These are phyloP conservation scores for Ordospora colligata DNA, from an alignment of 371 early-diverging fungal species.

Conservation along the genomic window DNA sequence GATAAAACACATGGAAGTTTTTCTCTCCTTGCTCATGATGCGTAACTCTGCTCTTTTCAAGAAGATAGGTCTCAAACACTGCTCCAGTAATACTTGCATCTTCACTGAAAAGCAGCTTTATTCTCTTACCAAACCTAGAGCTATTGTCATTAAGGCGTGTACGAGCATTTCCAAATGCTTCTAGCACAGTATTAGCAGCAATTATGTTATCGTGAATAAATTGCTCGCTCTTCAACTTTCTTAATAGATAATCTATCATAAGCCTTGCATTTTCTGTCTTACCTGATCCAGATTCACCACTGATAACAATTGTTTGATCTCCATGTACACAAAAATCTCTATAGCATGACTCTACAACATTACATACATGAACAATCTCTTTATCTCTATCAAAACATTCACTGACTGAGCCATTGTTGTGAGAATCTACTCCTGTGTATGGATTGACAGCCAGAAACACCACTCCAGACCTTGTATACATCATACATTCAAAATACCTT, in stretches of 20 bases:
- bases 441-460: slow-evolving; percentile 60
- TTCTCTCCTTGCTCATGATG: slow-evolving; percentile 66
- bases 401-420: slow-evolving; percentile 15
- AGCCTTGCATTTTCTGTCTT: slow-evolving; percentile 60
- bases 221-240: background rate
- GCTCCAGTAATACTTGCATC: slow-evolving; percentile 71
- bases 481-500: slow-evolving; percentile 41
- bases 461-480: slow-evolving; percentile 54
- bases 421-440: slow-evolving; percentile 29
- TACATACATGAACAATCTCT: slow-evolving; percentile 43
- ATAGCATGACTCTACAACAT: slow-evolving; percentile 40
- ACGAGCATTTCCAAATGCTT: slow-evolving; percentile 69
- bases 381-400: slow-evolving; percentile 24
- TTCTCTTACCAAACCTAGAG: slow-evolving; percentile 70
- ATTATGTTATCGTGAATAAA: slow-evolving; percentile 8
- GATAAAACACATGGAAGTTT: slow-evolving; percentile 76
- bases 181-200: slow-evolving; percentile 61
- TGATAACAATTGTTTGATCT: slow-evolving; percentile 57
- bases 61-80: slow-evolving; percentile 71
- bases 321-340: slow-evolving; percentile 5
- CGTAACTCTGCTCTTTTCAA: slow-evolving; percentile 71
- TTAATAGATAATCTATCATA: slow-evolving; percentile 54
- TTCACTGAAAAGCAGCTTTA: slow-evolving; percentile 73
- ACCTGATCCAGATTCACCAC: slow-evolving; percentile 60
- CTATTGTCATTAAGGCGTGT: slow-evolving; percentile 67